Conservation (phyloP, 208 protist species). For the Herpetomonas tarakana region DNA sequence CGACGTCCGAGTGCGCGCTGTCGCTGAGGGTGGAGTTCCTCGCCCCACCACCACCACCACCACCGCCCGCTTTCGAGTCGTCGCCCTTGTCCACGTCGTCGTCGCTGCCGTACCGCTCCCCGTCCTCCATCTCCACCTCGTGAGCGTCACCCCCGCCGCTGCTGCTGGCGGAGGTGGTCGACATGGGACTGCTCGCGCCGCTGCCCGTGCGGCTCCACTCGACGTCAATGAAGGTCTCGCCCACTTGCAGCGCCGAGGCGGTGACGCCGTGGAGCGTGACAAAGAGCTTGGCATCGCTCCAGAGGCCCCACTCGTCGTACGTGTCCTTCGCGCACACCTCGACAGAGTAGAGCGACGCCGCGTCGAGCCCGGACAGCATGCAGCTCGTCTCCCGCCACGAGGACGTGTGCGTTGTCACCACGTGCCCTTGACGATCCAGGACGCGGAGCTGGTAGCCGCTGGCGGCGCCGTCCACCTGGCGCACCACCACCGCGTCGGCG, state of each 20-base stretch:
- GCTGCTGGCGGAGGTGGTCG: not conserved
- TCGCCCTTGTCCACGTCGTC: not conserved
- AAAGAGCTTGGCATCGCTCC: slow-evolving; percentile 77
- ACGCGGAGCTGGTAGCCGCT: slow-evolving; percentile 88
- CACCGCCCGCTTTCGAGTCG: too few species aligned
- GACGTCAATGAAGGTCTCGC: slow-evolving; percentile 84
- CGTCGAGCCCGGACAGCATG: slow-evolving; percentile 55
- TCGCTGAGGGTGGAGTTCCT: too few species aligned
- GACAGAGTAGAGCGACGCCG: slow-evolving; percentile 77
- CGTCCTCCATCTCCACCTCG: slow-evolving; percentile 4
- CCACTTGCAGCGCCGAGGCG: slow-evolving; percentile 46
- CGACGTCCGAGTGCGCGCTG: slow-evolving; percentile 2
- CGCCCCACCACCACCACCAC: too few species aligned
- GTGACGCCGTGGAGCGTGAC: slow-evolving; percentile 76
- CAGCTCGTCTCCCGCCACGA: slow-evolving; percentile 64
- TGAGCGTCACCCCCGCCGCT: not conserved
- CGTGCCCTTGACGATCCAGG: slow-evolving; percentile 41
- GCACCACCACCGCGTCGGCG: slow-evolving; percentile 41
- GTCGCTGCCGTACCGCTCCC: slow-evolving; percentile 4
- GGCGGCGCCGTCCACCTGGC: slow-evolving; percentile 79
- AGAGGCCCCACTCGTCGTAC: slow-evolving; percentile 90
- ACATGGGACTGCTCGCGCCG: not conserved
- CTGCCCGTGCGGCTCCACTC: slow-evolving; percentile 63
- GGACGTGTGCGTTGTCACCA: slow-evolving; percentile 51
- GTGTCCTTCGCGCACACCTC: slow-evolving; percentile 89